Base-by-base conservation (phyloP, 305 asterid genomes). In the Fraxinus greggii region DNA sequence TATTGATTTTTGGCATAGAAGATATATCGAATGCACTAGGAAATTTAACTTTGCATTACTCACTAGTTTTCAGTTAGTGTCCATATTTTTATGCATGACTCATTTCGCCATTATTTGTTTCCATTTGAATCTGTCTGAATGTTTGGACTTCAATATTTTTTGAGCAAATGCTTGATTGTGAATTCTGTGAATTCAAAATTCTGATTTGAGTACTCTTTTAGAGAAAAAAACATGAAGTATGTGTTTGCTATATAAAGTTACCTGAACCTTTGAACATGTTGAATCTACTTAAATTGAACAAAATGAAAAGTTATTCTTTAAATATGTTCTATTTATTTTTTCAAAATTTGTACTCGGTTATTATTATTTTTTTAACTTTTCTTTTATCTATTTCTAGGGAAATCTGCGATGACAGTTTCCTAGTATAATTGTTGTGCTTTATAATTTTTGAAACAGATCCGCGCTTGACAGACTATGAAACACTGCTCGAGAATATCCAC, bases 391-490 rank as follows among this genome's bases (percentile, higher is more conserved):
- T 19, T 19, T 56, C 67, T 56, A 56, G 26, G 32, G 24, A 24
- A 63, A 63, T 63, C 17, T 63, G 17, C 0, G 8, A 51, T 51
- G 23, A 63, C 38, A 29, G 12, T 42, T 78, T 78, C 78, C 38
- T 45, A 76, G 75, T 77, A 56, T 83, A 74, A 67, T 77, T 83
- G 72, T 82, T 63, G 35, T 84, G 79, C 45, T 81, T 80, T 74
- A 23, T 84, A 24, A 85, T 87, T 80, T 26, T 78, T 40, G 85
- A 76, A 84, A 88, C 95, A 96, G 99, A 96, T 88, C 99, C 99
- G 32, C 98, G 99, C 87, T 87, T 96, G 90, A 94, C 99, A 9
- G 99, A 96, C 89, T 96, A 96, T 88, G 98, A 90, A 89, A 92
- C 99, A n/a, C 85, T 96, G 85, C 98, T 96, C 31, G 97, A 94